These are phyloP conservation scores for Gilbertella persicaria DNA, from an alignment of 371 early-diverging fungal genomes.

Conservation along the genomic window DNA sequence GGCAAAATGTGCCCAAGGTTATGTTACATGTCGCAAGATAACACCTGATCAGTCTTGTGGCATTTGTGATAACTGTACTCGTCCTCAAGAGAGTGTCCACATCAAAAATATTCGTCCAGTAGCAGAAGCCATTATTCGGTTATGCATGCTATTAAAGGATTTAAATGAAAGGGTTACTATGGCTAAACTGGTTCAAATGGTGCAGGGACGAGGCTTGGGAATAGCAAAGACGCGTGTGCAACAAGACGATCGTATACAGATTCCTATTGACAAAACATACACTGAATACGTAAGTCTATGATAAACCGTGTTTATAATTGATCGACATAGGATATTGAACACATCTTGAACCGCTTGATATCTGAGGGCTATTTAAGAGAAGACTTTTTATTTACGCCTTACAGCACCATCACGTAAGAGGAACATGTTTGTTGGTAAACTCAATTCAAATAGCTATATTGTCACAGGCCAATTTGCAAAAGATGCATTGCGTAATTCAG, in stretches of 20 bases:
- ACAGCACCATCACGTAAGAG: conserved; percentile 25
- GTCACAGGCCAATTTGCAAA: conserved; percentile 5
- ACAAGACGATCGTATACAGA: conserved; percentile 26
- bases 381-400: conserved; percentile 24
- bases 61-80: conserved; percentile 55
- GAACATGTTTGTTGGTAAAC: background rate
- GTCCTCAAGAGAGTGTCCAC: conserved; percentile 14
- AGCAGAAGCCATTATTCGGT: conserved; percentile 43
- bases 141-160: conserved; percentile 38
- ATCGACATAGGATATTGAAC: conserved; percentile 28
- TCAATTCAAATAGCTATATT: conserved; percentile 13
- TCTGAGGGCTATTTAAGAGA: conserved; percentile 10
- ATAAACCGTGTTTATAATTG: too few relatives aligned
- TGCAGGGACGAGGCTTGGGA: conserved; percentile 46
- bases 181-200: conserved; percentile 49
- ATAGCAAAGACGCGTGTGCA: conserved; percentile 37
- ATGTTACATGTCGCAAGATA: conserved; percentile 64
- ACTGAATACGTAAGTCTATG: conserved; percentile 33
- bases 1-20: conserved; percentile 67
- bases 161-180: conserved; percentile 54
- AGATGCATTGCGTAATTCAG: too few relatives aligned
- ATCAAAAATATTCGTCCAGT: conserved; percentile 38
- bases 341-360: conserved; percentile 16
- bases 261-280: conserved; percentile 37
- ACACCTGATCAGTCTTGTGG: conserved; percentile 48